Base-by-base conservation (phyloP, 176 grass and related monocot genomes). In the maize (Zea mays) region DNA sequence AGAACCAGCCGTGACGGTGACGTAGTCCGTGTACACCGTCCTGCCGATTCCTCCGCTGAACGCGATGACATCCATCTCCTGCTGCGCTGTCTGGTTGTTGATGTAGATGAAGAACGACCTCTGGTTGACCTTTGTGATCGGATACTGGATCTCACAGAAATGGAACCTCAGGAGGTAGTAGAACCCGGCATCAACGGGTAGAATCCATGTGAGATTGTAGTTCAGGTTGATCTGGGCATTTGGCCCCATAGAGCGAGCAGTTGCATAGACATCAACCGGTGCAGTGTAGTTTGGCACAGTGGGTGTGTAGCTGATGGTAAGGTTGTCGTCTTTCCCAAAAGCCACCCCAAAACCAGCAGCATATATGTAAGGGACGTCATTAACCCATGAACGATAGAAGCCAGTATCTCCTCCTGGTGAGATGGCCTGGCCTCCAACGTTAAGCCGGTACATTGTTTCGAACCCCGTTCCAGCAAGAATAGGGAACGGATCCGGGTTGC, bases 21-120 rank as follows among this genome's bases (percentile, higher is more conserved):
- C 58, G 12, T 61, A 61, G 3, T 61, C 58, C 34, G 21, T 0
- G 21, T 34, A 61, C 10, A 33, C 0, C 34, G 58, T 61, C 5
- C 12, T 33, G 58, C 58, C 58, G 11, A 61, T 33, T 33, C 58
- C 58, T 34, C 58, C 58, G 21, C 58, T 34, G 10, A 27, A 12
- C 4, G 21, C 58, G 10, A 61, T 61, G 20, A 61, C 58, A 61
- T 61, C 58, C 58, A 61, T 12, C 34, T 61, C 3, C 10, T 61
- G 9, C 34, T 34, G 58, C 34, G 21, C 21, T 61, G 58, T 61
- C 58, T 61, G 58, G 12, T 61, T 61, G 19, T 61, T 61, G 58
- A 61, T 61, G 58, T 61, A 61, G 58, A 61, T 61, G 58, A 61
- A 61, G 58, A 61, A 61, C 34, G 20, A 12, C 58, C 58, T 61